These are phyloP conservation scores for Ceratobasidium sp. DNA, from an alignment of 1,284 basidiomycete species.

Conservation along the genomic window DNA sequence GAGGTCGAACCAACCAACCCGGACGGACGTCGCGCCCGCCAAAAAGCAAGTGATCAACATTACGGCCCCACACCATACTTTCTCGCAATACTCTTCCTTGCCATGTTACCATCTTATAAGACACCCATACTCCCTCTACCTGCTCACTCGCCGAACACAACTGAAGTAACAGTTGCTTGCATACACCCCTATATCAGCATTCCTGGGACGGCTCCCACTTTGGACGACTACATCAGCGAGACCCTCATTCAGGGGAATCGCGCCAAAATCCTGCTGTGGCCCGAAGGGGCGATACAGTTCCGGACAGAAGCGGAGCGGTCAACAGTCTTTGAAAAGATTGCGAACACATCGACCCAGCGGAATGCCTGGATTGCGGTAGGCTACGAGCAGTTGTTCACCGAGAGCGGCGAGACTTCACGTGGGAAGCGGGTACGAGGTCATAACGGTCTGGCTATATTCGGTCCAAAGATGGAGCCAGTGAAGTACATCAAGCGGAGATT, in stretches of 20 bases:
- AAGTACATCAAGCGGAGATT: slow-evolving; percentile 79
- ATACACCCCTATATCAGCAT: slow-evolving; percentile 54
- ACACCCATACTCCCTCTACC: slow-evolving; percentile 61
- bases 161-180: slow-evolving; percentile 73
- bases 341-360: slow-evolving; percentile 53
- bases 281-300: slow-evolving; percentile 79
- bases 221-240: slow-evolving; percentile 74
- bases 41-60: neutral
- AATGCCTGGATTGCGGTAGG: slow-evolving; percentile 69
- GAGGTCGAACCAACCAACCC: slow-evolving; percentile 26
- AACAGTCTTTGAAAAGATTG: slow-evolving; percentile 63
- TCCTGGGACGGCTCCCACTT: slow-evolving; percentile 59
- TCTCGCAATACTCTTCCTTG: slow-evolving; percentile 62
- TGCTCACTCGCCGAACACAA: slow-evolving; percentile 60
- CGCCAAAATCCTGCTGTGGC: slow-evolving; percentile 79
- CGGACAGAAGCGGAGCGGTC: slow-evolving; percentile 64
- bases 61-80: slow-evolving; percentile 56
- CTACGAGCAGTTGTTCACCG: slow-evolving; percentile 69
- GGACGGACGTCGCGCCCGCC: neutral
- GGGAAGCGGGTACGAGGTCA: slow-evolving; percentile 60
- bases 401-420: slow-evolving; percentile 55
- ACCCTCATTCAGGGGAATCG: slow-evolving; percentile 60
- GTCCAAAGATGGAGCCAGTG: slow-evolving; percentile 59
- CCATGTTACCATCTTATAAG: slow-evolving; percentile 62
- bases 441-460: slow-evolving; percentile 73